Evolutionary conservation across 176 grass and related monocot species (phyloP).

Genomic region (Triticum monococcum): DNA sequence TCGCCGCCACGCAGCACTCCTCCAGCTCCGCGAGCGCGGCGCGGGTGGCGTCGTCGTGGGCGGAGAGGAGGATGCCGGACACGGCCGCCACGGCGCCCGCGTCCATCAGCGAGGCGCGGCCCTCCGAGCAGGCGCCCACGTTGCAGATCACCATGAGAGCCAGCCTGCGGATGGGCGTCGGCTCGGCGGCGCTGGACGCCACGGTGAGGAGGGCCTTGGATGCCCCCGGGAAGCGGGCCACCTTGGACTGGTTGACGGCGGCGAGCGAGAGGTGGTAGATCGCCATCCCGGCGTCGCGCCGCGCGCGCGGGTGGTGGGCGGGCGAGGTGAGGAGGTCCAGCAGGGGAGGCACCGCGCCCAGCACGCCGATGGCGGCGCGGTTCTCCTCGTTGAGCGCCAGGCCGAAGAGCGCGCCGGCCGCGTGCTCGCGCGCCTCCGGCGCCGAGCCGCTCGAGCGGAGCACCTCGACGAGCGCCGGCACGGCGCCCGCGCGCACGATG

Average conservation of each 20-base stretch:
- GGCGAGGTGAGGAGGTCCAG: constrained; percentile 59
- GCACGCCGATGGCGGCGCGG: constrained; percentile 84
- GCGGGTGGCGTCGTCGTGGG: background rate
- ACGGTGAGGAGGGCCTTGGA: constrained; percentile 51
- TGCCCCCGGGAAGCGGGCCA: constrained; percentile 54
- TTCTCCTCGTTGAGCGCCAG: constrained; percentile 79
- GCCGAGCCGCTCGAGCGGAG: constrained; percentile 28
- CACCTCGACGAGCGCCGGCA: constrained; percentile 66
- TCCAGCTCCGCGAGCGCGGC: constrained; percentile 24
- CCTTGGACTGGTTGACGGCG: constrained; percentile 66
- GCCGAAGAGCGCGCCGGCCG: constrained; percentile 71
- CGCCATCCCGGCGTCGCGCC: constrained; percentile 76
- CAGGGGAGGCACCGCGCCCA: constrained; percentile 68
- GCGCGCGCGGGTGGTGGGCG: constrained; percentile 28
- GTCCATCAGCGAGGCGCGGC: constrained; percentile 77
- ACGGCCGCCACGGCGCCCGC: constrained; percentile 52
- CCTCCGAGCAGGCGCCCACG: constrained; percentile 57
- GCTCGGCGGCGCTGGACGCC: constrained; percentile 29
- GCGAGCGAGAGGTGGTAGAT: constrained; percentile 83
- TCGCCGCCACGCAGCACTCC: constrained; percentile 66
- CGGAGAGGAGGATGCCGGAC: constrained; percentile 38
- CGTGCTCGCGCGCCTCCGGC: constrained; percentile 71
- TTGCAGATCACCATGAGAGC: constrained; percentile 87
- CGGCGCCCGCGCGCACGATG: constrained; percentile 67
- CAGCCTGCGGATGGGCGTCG: constrained; percentile 41